Percentiles rank a stretch among this genome's conserved stretches.
Conservation (phyloP, 805 yeast genomes). For the Kazachstania martiniae region DNA sequence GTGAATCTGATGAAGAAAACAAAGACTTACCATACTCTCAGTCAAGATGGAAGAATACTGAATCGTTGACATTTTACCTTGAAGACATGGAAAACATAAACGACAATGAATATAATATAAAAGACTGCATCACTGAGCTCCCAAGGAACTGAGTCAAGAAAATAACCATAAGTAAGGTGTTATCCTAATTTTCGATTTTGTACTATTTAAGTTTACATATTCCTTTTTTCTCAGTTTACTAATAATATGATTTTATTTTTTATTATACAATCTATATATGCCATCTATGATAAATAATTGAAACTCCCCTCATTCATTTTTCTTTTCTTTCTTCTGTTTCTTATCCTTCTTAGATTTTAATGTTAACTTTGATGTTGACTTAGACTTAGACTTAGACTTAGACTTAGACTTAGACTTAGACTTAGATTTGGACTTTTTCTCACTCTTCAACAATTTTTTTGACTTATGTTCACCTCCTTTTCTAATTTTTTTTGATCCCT, state of each 20-base stretch:
- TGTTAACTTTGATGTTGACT: too few species aligned
- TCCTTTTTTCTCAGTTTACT: neutral
- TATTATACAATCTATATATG: too few species aligned
- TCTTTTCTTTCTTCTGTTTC: constrained; percentile 6
- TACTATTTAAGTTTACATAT: neutral
- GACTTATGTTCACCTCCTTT: constrained; percentile 14
- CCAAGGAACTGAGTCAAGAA: too few species aligned
- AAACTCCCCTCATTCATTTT: too few species aligned
- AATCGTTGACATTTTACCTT: too few species aligned
- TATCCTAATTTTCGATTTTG: too few species aligned
- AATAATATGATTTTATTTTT: neutral
- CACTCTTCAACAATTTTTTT: constrained; percentile 19
- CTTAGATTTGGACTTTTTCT: constrained; percentile 20
- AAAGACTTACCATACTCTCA: neutral
- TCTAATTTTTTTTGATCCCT: constrained; percentile 11
- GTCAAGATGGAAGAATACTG: too few species aligned
- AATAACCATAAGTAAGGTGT: too few species aligned
- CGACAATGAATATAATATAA: too few species aligned
- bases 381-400: constrained; percentile 11
- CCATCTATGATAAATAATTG: too few species aligned
- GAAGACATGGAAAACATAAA: too few species aligned
- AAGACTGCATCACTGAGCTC: too few species aligned
- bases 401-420: constrained; percentile 16
- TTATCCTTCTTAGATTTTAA: constrained; percentile 22
- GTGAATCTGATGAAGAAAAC: neutral